Conservation (phyloP, 441 rosid species). For the Mallotus japonicus region DNA sequence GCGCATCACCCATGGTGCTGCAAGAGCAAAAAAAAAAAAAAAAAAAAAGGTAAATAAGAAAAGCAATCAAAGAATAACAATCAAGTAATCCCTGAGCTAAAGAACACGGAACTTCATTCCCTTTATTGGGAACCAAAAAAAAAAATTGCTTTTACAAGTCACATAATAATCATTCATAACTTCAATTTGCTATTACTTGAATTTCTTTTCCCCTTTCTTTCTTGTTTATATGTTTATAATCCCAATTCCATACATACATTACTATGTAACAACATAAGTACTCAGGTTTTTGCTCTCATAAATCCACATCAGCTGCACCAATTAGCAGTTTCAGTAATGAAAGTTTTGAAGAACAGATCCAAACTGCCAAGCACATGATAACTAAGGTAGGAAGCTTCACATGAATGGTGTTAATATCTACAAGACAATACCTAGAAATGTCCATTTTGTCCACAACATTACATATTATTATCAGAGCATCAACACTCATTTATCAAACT, state of each 20-base stretch:
- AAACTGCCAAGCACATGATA: background rate
- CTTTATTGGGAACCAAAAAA: no score
- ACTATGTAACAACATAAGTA: no score
- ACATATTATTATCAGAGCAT: background rate
- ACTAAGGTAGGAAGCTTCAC: background rate
- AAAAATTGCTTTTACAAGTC: background rate
- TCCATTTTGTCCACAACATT: background rate
- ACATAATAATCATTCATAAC: background rate
- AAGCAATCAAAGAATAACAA: background rate
- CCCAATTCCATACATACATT: background rate
- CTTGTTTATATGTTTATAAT: background rate
- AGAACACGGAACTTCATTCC: background rate
- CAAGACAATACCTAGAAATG: background rate
- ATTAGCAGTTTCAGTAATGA: background rate
- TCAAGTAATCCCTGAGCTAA: background rate
- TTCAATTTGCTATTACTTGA: no score
- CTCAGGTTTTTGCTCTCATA: background rate
- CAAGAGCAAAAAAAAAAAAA: constrained; percentile 16
- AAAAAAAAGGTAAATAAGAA: background rate
- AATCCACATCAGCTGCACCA: background rate
- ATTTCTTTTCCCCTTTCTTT: background rate
- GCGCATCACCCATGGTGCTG: constrained; percentile 89
- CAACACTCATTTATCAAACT: background rate
- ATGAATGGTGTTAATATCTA: background rate
- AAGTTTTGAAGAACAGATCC: constrained; percentile 5